Evolutionary conservation across 345 rosid genomes (phyloP).

Genomic region (Murraya paniculata): DNA sequence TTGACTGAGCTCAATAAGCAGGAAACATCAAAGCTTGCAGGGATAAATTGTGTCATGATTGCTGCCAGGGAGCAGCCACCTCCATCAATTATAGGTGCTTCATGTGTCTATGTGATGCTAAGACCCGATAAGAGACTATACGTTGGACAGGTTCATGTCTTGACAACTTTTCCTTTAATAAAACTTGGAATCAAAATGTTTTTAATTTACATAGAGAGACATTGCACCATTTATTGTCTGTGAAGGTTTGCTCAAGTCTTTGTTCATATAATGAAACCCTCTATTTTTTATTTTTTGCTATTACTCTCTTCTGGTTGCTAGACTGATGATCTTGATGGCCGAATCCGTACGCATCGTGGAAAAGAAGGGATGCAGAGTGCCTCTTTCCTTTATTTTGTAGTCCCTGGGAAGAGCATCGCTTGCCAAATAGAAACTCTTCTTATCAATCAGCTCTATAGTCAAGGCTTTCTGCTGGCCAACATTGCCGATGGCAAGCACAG

Average conservation of each 20-base stretch:
- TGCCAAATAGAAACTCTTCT: constrained; percentile 94
- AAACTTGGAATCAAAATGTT: neutral
- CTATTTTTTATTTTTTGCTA: neutral
- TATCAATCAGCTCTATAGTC: constrained; percentile 70
- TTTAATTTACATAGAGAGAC: neutral
- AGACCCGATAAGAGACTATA: constrained; percentile 75
- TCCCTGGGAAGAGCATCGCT: constrained; percentile 89
- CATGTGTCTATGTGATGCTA: constrained; percentile 84
- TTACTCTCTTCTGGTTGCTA: constrained; percentile 1
- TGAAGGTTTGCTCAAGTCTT: neutral
- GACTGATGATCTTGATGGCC: constrained; percentile 95
- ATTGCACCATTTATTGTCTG: neutral
- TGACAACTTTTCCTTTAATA: neutral
- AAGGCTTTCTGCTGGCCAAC: constrained; percentile 64
- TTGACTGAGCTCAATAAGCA: constrained; percentile 45
- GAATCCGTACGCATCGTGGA: constrained; percentile 62
- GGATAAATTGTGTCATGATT: constrained; percentile 46
- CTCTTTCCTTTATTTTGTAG: constrained; percentile 67
- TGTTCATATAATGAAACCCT: neutral
- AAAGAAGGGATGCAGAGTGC: constrained; percentile 71
- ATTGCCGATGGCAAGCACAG: constrained; percentile 91
- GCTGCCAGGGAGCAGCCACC: constrained; percentile 88
- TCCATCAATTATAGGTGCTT: constrained; percentile 85
- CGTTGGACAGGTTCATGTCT: constrained; percentile 70
- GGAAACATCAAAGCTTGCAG: constrained; percentile 31